Evolutionary conservation across 202 grass and related monocot genomes (phyloP), one percentile per base, ranked within the genome.

Genomic region (Brachypodium distachyon): DNA sequence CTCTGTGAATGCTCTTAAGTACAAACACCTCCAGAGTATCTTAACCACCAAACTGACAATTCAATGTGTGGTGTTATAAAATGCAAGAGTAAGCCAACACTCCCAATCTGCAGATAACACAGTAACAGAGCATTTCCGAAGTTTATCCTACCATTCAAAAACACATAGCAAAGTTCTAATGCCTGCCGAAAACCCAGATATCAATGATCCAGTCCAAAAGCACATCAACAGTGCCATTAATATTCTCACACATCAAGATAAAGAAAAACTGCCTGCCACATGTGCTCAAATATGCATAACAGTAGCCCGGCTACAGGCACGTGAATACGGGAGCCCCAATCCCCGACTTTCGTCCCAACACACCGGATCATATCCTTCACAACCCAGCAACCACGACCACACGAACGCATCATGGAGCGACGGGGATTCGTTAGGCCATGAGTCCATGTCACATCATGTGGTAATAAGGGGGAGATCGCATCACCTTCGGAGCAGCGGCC

Each of bases 401-500:
- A 34, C n/a, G 19, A 70, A 7, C 28, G 14, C 51, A 23, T 37
- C 19, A 53, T 12, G 38, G 0, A 33, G 21, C 14, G 9, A 66
- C 50, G 27, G 66, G n/a, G n/a, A 51, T 41, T 44, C 41, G 8
- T 25, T 2, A 25, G 26, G 27, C n/a, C 12, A 67, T 55, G 74
- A 18, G 14, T 16, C 51, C 18, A 44, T 13, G 27, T 22, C 58
- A 42, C 43, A 28, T 40, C 44, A 48, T 3, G 36, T 5, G 18
- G 12, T 2, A 0, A 5, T 4, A 5, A 12, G 2, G 25, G 19
- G 25, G 9, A 4, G 13, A 55, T 42, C 50, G 51, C 31, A 6
- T 16, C 11, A 88, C 89, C 89, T 85, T 92, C 85, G 27, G 89
- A 88, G 57, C 78, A 60, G 47, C 65, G 79, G 50, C 60, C 83